A percentile compares a stretch with the other conserved stretches of the same genome.
phyloP scores from a whole-genome alignment of 371 early-diverging fungal genomes.

The Mortierella sp. region DNA sequence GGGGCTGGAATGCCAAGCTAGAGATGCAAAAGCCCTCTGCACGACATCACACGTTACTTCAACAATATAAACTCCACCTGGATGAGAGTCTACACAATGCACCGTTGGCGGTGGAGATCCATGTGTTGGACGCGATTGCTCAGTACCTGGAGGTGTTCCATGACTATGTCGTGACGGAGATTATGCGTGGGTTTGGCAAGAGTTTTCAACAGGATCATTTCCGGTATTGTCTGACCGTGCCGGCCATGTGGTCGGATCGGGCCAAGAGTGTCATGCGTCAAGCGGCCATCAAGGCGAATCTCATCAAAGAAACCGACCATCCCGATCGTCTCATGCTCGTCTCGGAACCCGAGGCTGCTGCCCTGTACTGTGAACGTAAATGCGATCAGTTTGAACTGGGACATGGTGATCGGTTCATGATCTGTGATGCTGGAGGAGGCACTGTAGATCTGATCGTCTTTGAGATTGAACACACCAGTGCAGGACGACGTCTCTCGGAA shows the following conservation, averaged over 20 bases:
- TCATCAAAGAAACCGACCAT: conserved; percentile 51
- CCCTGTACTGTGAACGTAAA: conserved; percentile 58
- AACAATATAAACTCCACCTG: conserved; percentile 61
- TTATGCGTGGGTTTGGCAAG: conserved; percentile 51
- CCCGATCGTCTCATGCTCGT: conserved; percentile 57
- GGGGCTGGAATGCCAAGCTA: conserved; percentile 65
- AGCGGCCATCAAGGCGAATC: conserved; percentile 55
- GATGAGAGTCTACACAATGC: conserved; percentile 56
- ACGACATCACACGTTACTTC: conserved; percentile 51
- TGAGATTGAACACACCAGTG: conserved; percentile 18
- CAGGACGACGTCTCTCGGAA: conserved; percentile 55
- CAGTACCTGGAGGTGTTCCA: conserved; percentile 57
- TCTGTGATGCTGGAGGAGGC: conserved; percentile 67
- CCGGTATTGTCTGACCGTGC: conserved; percentile 61
- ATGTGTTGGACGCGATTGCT: conserved; percentile 56
- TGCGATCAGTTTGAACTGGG: conserved; percentile 58
- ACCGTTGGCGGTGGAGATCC: conserved; percentile 45
- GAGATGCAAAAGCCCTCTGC: conserved; percentile 54
- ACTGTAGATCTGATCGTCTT: conserved; percentile 65
- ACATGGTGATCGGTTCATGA: conserved; percentile 56
- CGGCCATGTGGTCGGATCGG: conserved; percentile 61
- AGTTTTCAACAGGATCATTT: conserved; percentile 52
- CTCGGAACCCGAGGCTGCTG: conserved; percentile 61
- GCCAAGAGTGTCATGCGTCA: conserved; percentile 61
- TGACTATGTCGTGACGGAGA: conserved; percentile 50